Evolutionary conservation across 2,329 filamentous ascomycete genomes (phyloP), one percentile per base, ranked within the genome.

Genomic region (Diaporthe eres): DNA sequence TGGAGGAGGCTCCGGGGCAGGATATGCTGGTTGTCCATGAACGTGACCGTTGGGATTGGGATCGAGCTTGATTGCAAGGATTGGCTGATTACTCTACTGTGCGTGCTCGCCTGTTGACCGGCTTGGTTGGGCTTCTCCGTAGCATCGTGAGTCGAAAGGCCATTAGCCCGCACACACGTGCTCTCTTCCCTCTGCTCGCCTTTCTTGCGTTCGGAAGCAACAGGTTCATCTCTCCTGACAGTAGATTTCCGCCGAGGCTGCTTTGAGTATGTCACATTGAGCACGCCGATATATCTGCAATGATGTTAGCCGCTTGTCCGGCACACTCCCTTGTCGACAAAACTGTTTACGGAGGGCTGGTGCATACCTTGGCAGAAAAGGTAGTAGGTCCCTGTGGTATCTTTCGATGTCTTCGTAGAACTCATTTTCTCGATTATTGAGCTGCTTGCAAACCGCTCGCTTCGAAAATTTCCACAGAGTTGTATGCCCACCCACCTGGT

Each of bases 381-480:
- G 92, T 76, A 99, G 87, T 81, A 99, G 89, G 82, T 98, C 94
- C 78, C 95, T 94, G 84, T 99, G 96, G 79, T 95, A 92, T 81
- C 92, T 92, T 86, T 99, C 97, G 80, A 98, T 95, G 73, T 93
- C 97, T 85, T 99, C 97, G 84, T 99, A 99, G 83, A 99, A 99
- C 85, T 98, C 95, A 84, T 99, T 99, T 83, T 99, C 97, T 81
- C 96, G 91, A 83, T 98, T 99, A 84, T 98, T 99, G 81, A 99
- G 90, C 85, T 98, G 95, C 85, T 99, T 99, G 88, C 97, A 99
- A 15, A 99, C 96, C 74, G 97, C 97, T 80, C 96, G 92, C 79
- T 95, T 93, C 25, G 97, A 98, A 82, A 99, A 98, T 57, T 96
- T 93, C 90, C 98, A 99, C 49, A 99, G 90, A 0, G 96, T 98